Evolutionary conservation across 768 basidiomycete species (phyloP).

Genomic region (Trametes villosa): DNA sequence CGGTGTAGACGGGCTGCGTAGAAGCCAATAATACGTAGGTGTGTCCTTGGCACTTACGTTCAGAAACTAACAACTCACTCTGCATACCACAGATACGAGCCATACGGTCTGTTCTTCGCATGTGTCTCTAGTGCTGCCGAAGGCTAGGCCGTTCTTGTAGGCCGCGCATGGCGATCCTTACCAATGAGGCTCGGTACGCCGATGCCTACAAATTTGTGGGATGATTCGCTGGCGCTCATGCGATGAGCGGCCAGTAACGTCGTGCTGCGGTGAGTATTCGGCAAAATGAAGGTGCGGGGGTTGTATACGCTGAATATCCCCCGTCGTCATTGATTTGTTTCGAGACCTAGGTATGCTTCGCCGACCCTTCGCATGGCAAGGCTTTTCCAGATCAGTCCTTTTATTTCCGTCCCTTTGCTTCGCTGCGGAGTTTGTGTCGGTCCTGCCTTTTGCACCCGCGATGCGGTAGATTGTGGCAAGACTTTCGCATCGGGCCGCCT

Average conservation of each 20-base stretch:
- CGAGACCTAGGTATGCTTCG: background rate
- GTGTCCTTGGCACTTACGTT: no score
- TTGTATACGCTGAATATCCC: background rate
- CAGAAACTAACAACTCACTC: background rate
- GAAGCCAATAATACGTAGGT: background rate
- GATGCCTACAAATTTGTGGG: no score
- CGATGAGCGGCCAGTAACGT: no score
- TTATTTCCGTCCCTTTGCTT: background rate
- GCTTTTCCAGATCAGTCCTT: background rate
- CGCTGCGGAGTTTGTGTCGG: background rate
- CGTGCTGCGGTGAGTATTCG: slow-evolving; percentile 13
- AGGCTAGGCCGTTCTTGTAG: no score
- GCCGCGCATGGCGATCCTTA: no score
- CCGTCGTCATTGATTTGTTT: background rate
- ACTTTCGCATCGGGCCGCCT: background rate
- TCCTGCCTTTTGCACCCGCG: background rate
- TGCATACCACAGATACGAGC: no score
- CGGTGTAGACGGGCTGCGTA: slow-evolving; percentile 40
- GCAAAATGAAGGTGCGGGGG: background rate
- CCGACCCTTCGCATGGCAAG: background rate
- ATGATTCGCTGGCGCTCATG: no score
- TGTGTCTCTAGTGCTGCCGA: no score
- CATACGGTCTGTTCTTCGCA: no score
- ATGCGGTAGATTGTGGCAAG: background rate
- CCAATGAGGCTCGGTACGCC: no score